Conservation (phyloP, 2,329 filamentous ascomycete genomes). For the Fusarium metavorans region DNA sequence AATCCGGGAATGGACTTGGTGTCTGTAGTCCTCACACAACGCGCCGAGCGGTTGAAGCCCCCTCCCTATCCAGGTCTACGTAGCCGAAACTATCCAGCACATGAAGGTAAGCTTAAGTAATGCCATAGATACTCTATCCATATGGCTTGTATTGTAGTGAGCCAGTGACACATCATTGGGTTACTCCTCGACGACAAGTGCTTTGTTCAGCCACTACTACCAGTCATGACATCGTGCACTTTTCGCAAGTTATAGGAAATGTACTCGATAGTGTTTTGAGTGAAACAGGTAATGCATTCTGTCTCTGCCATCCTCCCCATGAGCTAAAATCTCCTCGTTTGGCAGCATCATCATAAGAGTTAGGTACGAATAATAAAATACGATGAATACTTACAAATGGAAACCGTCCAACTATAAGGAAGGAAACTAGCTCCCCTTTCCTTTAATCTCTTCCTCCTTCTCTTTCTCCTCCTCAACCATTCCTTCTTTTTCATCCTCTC, state of each 20-base stretch:
- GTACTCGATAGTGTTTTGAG: not conserved
- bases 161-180: too few species aligned
- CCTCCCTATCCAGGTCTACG: too few species aligned
- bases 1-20: not conserved
- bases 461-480: not conserved
- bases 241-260: not conserved
- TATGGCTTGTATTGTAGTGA: too few species aligned
- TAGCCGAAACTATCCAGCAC: too few species aligned
- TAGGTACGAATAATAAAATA: not conserved
- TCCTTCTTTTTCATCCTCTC: not conserved
- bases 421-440: not conserved
- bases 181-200: not conserved
- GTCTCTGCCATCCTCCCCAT: not conserved
- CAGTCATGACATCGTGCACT: not conserved
- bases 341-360: not conserved
- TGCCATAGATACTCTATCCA: not conserved
- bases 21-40: too few species aligned
- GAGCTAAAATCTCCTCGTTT: not conserved
- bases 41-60: too few species aligned
- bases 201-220: not conserved
- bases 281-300: too few species aligned
- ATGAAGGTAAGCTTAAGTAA: not conserved
- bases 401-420: not conserved
- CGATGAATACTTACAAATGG: not conserved
- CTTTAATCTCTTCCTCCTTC: not conserved